Evolutionary conservation across 2,329 filamentous ascomycete genomes (phyloP).

Genomic region (Akanthomyces dipterigenus): DNA sequence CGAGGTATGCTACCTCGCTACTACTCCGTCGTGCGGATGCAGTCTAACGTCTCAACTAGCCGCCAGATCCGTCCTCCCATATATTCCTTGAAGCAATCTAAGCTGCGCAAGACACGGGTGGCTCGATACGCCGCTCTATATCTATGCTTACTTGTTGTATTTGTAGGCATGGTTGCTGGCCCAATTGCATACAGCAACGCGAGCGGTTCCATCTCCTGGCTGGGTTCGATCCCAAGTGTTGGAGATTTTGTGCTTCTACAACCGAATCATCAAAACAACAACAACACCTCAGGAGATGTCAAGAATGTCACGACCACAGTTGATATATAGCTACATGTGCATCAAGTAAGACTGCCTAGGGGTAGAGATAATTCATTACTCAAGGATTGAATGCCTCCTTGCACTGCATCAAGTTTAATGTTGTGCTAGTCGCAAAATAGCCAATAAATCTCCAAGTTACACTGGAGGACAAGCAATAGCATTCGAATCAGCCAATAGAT

Average conservation of each 20-base stretch:
- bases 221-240: neutral
- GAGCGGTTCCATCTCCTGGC: conserved; percentile 14
- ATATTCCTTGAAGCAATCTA: conserved; percentile 98
- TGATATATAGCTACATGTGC: no score
- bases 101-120: conserved; percentile 85
- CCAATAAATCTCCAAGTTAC: no score
- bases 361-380: no score
- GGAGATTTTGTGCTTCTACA: neutral
- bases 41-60: conserved; percentile 39
- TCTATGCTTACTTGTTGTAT: conserved; percentile 77
- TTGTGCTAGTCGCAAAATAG: no score
- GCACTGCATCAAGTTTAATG: no score
- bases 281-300: neutral
- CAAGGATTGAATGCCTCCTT: no score
- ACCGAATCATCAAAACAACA: neutral
- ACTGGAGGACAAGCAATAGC: no score
- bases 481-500: no score
- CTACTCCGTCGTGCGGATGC: neutral
- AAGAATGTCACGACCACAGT: no score
- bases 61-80: conserved; percentile 98
- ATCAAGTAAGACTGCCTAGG: no score
- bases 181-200: conserved; percentile 46
- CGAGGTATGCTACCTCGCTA: conserved; percentile 64
- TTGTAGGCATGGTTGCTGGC: conserved; percentile 72
- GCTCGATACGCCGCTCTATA: conserved; percentile 91